These are phyloP conservation scores for Hymenoscyphus fraxineus DNA, from an alignment of 2,329 filamentous ascomycete species.

Conservation along the genomic window DNA sequence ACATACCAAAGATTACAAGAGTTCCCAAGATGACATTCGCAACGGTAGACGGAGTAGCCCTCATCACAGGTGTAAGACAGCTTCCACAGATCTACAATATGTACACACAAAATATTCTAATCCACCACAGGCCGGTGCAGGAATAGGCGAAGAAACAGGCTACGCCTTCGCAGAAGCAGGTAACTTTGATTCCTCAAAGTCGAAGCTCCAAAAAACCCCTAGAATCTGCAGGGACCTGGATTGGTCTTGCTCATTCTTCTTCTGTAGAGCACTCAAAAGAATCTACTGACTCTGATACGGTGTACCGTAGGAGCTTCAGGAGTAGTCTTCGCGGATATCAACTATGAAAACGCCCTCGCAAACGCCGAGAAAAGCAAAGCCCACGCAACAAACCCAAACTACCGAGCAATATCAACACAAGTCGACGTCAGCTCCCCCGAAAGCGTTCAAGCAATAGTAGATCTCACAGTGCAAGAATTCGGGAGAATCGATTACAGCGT, in stretches of 20 bases:
- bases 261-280: too few species aligned
- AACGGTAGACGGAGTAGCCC: neutral
- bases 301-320: conserved; percentile 4
- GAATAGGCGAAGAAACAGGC: conserved; percentile 4
- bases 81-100: neutral
- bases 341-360: conserved; percentile 18
- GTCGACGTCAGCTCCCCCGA: conserved; percentile 29
- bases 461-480: conserved; percentile 40
- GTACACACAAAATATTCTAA: neutral
- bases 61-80: conserved; percentile 1
- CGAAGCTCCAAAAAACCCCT: too few species aligned
- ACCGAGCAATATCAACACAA: conserved; percentile 22
- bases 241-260: too few species aligned
- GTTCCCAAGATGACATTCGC: neutral
- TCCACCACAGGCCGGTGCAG: neutral
- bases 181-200: too few species aligned
- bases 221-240: too few species aligned
- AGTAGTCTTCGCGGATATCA: conserved; percentile 31
- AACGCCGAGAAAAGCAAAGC: conserved; percentile 28
- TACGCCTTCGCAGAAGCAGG: conserved; percentile 7
- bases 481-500: conserved; percentile 50
- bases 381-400: conserved; percentile 28
- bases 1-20: neutral
- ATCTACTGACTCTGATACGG: too few species aligned
- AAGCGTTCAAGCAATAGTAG: conserved; percentile 30